Base-by-base conservation (phyloP, 768 basidiomycete genomes). In the Paxillus ammoniavirescens region DNA sequence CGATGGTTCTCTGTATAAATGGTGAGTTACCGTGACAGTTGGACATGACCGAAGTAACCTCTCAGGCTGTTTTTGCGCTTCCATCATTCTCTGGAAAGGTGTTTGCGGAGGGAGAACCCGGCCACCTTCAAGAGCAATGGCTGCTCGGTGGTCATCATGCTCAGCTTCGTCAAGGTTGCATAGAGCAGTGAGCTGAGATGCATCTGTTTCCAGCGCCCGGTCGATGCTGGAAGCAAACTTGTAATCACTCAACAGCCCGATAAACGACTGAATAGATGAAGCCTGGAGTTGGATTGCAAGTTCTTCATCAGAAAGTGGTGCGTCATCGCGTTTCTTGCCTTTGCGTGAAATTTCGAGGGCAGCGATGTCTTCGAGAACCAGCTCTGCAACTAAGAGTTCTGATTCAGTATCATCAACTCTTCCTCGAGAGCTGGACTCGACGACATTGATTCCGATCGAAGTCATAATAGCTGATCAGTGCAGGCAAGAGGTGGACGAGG, bases 211-310 rank as follows among this genome's bases (percentile, higher is more conserved):
- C n/a, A 78, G 57, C 4, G 79, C 77, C 5, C 58, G 58, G n/a
- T 70, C 71, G 8, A 83, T 56, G 52, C 76, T 80, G 49, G 61
- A 65, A 0, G 82, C 80, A 10, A 79, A 60, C 14, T 61, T 65
- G 13, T 65, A 52, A 54, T 82, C 80, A 2, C 67, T 62, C 26
- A 75, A 62, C n/a, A 63, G 41, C 0, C 57, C 59, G 4, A 76
- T 52, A 40, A 70, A 53, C 8, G 60, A 55, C 7, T 65, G 53
- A 5, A 78, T 49, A 14, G 73, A 69, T 28, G 76, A 69, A 3
- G 66, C 66, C 49, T 79, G 79, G 1, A 77, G 40, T 36, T 70
- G 67, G 8, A 79, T 64, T 0, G 82, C 82, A 8, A 73, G 49
- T 37, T 80, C 77, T 37, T 76, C 74, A 58, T 84, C 81, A 0